phyloP scores from a whole-genome alignment of 495 filamentous ascomycete species.

The Penicillium nucicola region DNA sequence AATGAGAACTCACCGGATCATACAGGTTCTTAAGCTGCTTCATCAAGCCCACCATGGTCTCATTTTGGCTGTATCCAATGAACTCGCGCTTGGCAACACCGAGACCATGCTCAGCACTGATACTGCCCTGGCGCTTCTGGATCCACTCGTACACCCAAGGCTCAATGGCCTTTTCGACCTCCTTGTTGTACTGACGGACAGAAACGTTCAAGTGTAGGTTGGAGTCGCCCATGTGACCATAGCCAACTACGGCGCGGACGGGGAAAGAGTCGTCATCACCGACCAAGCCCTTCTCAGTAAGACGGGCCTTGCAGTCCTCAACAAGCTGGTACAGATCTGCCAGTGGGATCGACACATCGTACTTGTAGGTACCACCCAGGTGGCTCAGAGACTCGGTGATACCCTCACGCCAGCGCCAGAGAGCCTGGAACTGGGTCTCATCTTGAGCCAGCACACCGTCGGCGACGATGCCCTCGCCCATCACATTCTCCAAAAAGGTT shows the following conservation, averaged over 20 bases:
- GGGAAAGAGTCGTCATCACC: constrained; percentile 74
- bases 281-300: constrained; percentile 70
- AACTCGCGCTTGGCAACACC: constrained; percentile 92
- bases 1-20: constrained; percentile 72
- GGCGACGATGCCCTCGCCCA: constrained; percentile 75
- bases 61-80: constrained; percentile 86
- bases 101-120: constrained; percentile 93
- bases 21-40: constrained; percentile 87
- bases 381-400: constrained; percentile 85
- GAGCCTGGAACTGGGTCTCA: constrained; percentile 77
- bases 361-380: constrained; percentile 96
- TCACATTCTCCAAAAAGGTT: constrained; percentile 82
- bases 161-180: constrained; percentile 85
- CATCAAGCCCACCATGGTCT: constrained; percentile 85
- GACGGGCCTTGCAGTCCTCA: constrained; percentile 69
- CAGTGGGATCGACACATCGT: constrained; percentile 92
- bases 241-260: constrained; percentile 87
- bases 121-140: constrained; percentile 75
- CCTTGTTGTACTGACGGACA: constrained; percentile 76
- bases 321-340: constrained; percentile 85
- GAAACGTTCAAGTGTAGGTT: constrained; percentile 92
- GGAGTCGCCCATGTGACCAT: constrained; percentile 95
- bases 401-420: constrained; percentile 94
- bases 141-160: constrained; percentile 99
- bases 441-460: constrained; percentile 91